Conservation (phyloP, 2,329 filamentous ascomycete species). For the Apiospora marii region DNA sequence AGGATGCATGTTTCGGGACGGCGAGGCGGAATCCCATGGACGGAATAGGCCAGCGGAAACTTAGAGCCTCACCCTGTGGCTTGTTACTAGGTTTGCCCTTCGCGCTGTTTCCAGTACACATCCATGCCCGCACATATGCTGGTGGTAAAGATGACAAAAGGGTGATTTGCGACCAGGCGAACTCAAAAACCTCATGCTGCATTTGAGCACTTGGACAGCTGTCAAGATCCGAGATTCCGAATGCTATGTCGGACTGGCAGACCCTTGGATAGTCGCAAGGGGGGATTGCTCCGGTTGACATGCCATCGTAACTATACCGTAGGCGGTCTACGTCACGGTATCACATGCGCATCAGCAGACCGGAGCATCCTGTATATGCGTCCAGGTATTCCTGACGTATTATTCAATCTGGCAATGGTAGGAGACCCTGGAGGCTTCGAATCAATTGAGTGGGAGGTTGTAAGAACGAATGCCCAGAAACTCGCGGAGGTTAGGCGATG, state of each 20-base stretch:
- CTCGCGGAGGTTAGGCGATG: too few species aligned
- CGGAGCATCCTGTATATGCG: background rate
- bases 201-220: background rate
- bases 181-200: background rate
- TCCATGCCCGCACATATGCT: background rate
- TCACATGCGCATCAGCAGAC: background rate
- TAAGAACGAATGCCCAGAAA: too few species aligned
- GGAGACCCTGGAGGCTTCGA: too few species aligned
- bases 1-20: background rate
- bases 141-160: background rate
- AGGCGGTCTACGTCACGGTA: background rate
- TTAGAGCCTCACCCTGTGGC: background rate
- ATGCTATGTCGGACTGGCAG: background rate
- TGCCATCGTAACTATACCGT: background rate
- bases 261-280: too few species aligned
- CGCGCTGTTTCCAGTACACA: background rate
- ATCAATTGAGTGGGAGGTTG: too few species aligned
- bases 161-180: background rate
- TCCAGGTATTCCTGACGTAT: background rate
- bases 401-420: background rate
- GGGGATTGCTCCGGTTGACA: background rate
- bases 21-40: background rate
- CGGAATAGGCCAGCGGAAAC: background rate
- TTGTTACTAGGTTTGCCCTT: background rate
- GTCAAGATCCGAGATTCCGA: background rate